These are phyloP conservation scores for Thyridium curvatum DNA, from an alignment of 2,329 filamentous ascomycete species.

Conservation along the genomic window DNA sequence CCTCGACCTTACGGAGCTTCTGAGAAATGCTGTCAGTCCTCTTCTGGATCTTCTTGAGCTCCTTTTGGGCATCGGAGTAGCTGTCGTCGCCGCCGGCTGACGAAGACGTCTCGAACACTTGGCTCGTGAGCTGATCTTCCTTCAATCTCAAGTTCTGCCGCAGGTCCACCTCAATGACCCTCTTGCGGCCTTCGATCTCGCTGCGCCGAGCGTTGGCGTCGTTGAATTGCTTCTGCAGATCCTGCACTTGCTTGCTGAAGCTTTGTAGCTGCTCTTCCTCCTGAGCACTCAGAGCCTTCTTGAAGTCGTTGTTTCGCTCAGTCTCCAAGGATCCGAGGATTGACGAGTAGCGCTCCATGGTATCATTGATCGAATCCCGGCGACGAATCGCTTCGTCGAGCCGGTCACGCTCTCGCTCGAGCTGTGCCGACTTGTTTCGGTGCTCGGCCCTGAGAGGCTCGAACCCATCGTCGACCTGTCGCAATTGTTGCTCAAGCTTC, in stretches of 20 bases:
- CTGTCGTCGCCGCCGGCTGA: conserved; percentile 55
- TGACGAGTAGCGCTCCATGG: conserved; percentile 69
- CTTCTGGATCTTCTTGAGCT: conserved; percentile 72
- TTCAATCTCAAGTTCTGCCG: conserved; percentile 84
- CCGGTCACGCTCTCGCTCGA: conserved; percentile 67
- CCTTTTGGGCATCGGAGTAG: conserved; percentile 71
- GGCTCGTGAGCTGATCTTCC: conserved; percentile 76
- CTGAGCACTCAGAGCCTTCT: conserved; percentile 75
- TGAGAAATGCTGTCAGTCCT: conserved; percentile 59
- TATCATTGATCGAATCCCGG: conserved; percentile 64
- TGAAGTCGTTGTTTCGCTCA: conserved; percentile 82
- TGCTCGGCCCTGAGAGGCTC: conserved; percentile 74
- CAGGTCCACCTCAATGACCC: conserved; percentile 77
- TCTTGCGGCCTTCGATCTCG: conserved; percentile 74
- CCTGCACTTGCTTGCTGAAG: conserved; percentile 62
- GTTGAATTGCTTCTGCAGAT: conserved; percentile 70
- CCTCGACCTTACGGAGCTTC: conserved; percentile 69
- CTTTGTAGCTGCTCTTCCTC: conserved; percentile 77
- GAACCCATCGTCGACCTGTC: conserved; percentile 75
- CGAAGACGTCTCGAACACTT: conserved; percentile 60
- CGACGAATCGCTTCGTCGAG: conserved; percentile 62
- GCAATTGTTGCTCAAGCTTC: conserved; percentile 72
- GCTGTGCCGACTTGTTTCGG: conserved; percentile 64
- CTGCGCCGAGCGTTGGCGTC: conserved; percentile 67
- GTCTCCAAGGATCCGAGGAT: conserved; percentile 71